Evolutionary conservation across 345 rosid genomes (phyloP).

Genomic region (Atalantia buxifolia): DNA sequence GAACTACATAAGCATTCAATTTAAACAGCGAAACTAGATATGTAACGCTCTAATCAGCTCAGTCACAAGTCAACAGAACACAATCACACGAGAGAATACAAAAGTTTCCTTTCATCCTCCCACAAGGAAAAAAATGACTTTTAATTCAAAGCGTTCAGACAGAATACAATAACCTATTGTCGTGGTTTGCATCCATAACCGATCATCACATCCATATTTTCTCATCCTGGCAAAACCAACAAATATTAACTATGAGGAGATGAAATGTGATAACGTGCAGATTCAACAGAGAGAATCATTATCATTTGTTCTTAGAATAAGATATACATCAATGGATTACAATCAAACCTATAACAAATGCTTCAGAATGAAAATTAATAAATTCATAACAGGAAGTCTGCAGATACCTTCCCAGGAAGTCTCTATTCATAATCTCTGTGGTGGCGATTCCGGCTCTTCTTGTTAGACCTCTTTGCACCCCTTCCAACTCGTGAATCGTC

Average conservation of each 20-base stretch:
- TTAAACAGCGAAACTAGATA: not conserved
- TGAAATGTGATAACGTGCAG: not conserved
- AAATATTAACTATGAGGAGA: not conserved
- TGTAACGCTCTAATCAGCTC: not conserved
- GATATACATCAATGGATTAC: not conserved
- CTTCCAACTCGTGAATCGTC: constrained; percentile 65
- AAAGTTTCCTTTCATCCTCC: not conserved
- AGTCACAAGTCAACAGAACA: not conserved
- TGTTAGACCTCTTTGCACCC: constrained; percentile 45
- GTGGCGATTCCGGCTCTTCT: constrained; percentile 58
- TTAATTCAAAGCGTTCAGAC: not conserved
- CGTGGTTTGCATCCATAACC: not conserved
- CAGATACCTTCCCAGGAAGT: constrained; percentile 6
- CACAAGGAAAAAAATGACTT: not conserved
- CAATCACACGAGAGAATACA: not conserved
- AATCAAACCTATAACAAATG: not conserved
- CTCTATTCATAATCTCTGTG: constrained; percentile 34
- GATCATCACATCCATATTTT: not conserved
- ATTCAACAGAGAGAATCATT: not conserved
- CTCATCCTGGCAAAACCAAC: constrained; percentile 7
- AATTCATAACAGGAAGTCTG: not conserved
- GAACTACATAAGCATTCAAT: not conserved
- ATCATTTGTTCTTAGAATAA: not conserved
- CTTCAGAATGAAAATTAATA: too few species aligned
- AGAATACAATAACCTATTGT: not conserved